These are phyloP conservation scores for Aspergillus intermedius DNA, from an alignment of 2,329 filamentous ascomycete genomes.

Conservation along the genomic window DNA sequence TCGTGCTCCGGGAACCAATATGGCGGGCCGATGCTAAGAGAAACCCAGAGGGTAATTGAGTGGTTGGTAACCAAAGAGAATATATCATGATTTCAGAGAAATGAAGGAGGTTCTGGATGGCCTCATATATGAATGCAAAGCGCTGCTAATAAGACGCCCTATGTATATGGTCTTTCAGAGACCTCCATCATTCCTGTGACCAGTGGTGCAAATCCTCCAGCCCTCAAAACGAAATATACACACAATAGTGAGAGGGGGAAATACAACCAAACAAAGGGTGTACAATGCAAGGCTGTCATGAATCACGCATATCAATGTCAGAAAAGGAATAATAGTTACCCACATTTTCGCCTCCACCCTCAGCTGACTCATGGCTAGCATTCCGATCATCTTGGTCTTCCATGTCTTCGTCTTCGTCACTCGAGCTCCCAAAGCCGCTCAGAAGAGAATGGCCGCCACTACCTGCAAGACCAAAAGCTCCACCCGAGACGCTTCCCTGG, in stretches of 20 bases:
- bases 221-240: constrained; percentile 2
- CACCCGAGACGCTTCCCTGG: constrained; percentile 60
- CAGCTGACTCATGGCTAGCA: constrained; percentile 33
- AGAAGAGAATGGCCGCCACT: constrained; percentile 55
- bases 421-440: constrained; percentile 88
- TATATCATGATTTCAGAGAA: constrained; percentile 14
- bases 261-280: constrained; percentile 1
- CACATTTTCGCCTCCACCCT: constrained; percentile 58
- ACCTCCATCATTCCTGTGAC: constrained; percentile 11
- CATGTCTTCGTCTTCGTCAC: constrained; percentile 91
- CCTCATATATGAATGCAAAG: constrained; percentile 18
- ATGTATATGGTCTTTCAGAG: constrained; percentile 11
- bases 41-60: constrained; percentile 10
- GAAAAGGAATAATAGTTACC: constrained; percentile 54
- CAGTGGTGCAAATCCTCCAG: constrained; percentile 8
- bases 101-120: constrained; percentile 12
- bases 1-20: background rate
- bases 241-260: background rate
- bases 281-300: constrained; percentile 29
- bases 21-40: constrained; percentile 4
- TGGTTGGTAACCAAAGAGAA: constrained; percentile 9
- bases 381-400: constrained; percentile 56
- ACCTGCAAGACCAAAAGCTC: constrained; percentile 64
- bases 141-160: constrained; percentile 14
- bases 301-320: constrained; percentile 56